Base-by-base conservation (phyloP, 768 basidiomycete genomes). In the Mycena leptocephala region DNA sequence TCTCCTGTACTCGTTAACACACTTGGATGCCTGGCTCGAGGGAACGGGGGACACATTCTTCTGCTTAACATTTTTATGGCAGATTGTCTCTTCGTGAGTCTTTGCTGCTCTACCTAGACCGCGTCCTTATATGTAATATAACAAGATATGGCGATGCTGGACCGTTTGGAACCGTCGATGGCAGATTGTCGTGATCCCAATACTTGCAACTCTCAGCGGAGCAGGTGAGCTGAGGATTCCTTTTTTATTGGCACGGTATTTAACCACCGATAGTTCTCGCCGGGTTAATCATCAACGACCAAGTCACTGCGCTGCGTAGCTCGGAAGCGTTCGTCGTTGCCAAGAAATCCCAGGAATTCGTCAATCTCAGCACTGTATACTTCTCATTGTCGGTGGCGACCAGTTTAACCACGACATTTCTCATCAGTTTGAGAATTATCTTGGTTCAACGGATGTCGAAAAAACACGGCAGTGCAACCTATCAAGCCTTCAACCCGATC, bases 121-220 rank as follows among this genome's bases (percentile, higher is more conserved):
- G 13, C 18, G 28, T 16, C 14, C 53, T 55, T 28, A 55, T 9
- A 46, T 39, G 14, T 39, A 7, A 20, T 55, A 14, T 30, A 18
- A 2, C 18, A 24, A 74, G 72, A 67, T 74, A n/a, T 74, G 73
- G 73, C 30, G 73, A 18, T 74, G 66, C 46, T 74, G 58, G 73
- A 22, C 28, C 16, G 37, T 74, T 9, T 74, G 73, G 73, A 69
- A 63, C 26, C 73, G 65, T 11, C 28, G 66, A 35, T 74, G 73
- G 73, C n/a, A 22, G 2, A 39, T 74, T 6, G 46, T 74, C 22
- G 43, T 53, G 9, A 41, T 74, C 39, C 73, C 73, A 5, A 55
- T 69, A 18, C 56, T 69, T 14, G 73, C 73, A 5, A 68, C 65
- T 22, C 24, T 68, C 58, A 51, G 51, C 20, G 65, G 65, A 8